Evolutionary conservation across 768 basidiomycete species (phyloP), one percentile per base, ranked within the genome.

Genomic region (Tubosaeta sp.): DNA sequence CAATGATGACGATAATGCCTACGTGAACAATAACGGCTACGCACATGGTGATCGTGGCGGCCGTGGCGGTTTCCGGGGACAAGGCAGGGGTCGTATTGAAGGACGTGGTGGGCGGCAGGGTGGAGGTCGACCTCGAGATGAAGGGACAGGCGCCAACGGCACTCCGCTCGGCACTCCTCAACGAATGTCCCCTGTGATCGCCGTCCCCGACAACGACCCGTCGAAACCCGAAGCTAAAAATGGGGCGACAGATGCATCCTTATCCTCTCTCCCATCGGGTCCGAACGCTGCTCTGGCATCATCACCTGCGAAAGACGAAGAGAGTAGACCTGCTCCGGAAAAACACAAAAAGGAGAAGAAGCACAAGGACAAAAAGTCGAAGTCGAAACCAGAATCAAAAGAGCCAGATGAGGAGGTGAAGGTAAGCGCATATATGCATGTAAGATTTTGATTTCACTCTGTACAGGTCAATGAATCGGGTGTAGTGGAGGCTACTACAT

Each of bases 141-240:
- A 54, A 50, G 60, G 66, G 2, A 84, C 84, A 42, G 88, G 88
- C 55, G 80, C 86, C 61, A 91, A 91, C 59, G 78, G 68, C 61
- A 86, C 79, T 31, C 88, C 87, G 37, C 71, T 91, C 50, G 88
- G 88, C 50, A 77, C 82, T 14, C 81, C 85, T 8, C 59, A 54
- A 34, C 76, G 77, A 62, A 78, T 79, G 76, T 74, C 75, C 41
- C 72, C 79, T 26, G 56, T 73, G 44, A 62, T 67, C n/a, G 53
- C 66, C 29, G 60, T 67, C 33, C 34, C 61, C 19, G 53, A 53
- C 19, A 47, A 46, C 10, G 27, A 52, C 25, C 32, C 57, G 6
- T 35, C 49, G 3, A 42, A 51, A 16, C 12, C 49, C 16, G 1
- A 45, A 43, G 39, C 43, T 9, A 6, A 54, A 43, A 37, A 48